A percentile compares a stretch with the other conserved stretches of the same genome.
These are phyloP conservation scores for Stygiomarasmius scandens DNA, from an alignment of 1,284 basidiomycete species.

Conservation along the genomic window DNA sequence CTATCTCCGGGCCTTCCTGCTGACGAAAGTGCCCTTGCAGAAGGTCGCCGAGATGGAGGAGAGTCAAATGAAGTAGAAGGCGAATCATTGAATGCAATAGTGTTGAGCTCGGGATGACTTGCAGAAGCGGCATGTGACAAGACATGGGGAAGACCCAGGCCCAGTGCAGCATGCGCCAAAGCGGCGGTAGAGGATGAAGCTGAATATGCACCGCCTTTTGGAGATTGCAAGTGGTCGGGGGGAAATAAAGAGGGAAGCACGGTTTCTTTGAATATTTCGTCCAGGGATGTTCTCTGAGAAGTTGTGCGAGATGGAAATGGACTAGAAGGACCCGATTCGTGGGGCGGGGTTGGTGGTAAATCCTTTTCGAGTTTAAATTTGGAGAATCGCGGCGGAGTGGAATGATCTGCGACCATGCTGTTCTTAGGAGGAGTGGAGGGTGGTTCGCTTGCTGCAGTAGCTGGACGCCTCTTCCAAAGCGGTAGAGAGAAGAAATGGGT, in stretches of 20 bases:
- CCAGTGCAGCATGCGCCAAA: slow-evolving; percentile 60
- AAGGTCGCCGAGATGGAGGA: neutral
- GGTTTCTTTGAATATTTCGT: slow-evolving; percentile 11
- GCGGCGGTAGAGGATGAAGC: slow-evolving; percentile 42
- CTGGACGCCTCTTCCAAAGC: slow-evolving; percentile 58
- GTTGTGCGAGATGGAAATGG: slow-evolving; percentile 16
- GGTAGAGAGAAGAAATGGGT: slow-evolving; percentile 70
- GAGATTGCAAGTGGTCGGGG: neutral
- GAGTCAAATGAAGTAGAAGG: slow-evolving; percentile 19
- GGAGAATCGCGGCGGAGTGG: slow-evolving; percentile 20
- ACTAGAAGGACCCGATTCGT: slow-evolving; percentile 21
- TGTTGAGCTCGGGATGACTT: slow-evolving; percentile 44
- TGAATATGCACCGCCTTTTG: slow-evolving; percentile 16
- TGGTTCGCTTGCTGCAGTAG: slow-evolving; percentile 25
- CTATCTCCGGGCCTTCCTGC: neutral
- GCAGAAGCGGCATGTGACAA: slow-evolving; percentile 48
- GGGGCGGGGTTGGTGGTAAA: slow-evolving; percentile 64
- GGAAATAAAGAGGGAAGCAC: slow-evolving; percentile 13
- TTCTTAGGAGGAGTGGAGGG: neutral
- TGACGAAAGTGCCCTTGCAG: slow-evolving; percentile 9
- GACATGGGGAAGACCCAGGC: slow-evolving; percentile 57
- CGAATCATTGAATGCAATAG: slow-evolving; percentile 36
- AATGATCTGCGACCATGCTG: slow-evolving; percentile 3
- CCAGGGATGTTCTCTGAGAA: slow-evolving; percentile 11
- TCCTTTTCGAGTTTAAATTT: slow-evolving; percentile 58